A percentile compares a stretch with the other conserved stretches of the same genome.
Conservation (phyloP, 495 filamentous ascomycete genomes). For the Hypoxylon lenormandii region DNA sequence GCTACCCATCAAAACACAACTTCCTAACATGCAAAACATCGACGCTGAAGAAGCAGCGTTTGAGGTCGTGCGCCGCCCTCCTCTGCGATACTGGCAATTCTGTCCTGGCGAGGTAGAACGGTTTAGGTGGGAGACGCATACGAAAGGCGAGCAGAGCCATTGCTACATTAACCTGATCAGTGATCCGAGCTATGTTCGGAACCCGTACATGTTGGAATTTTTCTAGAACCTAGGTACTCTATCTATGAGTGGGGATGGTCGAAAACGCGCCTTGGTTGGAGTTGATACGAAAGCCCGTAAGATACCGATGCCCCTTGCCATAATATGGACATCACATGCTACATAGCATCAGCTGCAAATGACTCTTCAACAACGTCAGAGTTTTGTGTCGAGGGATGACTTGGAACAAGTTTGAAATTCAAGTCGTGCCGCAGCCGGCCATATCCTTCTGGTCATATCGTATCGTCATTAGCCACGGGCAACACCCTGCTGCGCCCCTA, state of each 20-base stretch:
- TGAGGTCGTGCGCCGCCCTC: constrained; percentile 38
- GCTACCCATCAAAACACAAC: constrained; percentile 40
- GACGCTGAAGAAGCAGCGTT: constrained; percentile 33
- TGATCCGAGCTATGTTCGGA: constrained; percentile 36
- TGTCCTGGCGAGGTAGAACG: constrained; percentile 47
- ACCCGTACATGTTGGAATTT: constrained; percentile 47
- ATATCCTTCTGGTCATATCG: constrained; percentile 18
- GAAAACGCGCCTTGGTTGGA: constrained; percentile 15
- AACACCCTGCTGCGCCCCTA: constrained; percentile 16
- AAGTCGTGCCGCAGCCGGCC: constrained; percentile 1
- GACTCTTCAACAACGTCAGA: constrained; percentile 9
- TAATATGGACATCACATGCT: constrained; percentile 19
- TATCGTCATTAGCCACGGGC: constrained; percentile 12
- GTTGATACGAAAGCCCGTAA: constrained; percentile 6
- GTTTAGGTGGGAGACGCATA: constrained; percentile 47
- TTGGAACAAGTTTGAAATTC: constrained; percentile 1
- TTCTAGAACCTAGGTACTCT: constrained; percentile 7
- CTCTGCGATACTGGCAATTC: constrained; percentile 51
- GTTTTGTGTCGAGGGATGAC: constrained; percentile 11
- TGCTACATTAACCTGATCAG: constrained; percentile 40
- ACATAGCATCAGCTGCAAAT: constrained; percentile 11
- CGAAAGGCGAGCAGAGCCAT: constrained; percentile 35
- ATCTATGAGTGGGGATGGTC: constrained; percentile 4
- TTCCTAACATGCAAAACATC: constrained; percentile 35
- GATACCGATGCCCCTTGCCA: constrained; percentile 4